These are phyloP conservation scores for Paramecium octaurelia DNA, from an alignment of 73 alveolate genomes.

Conservation along the genomic window DNA sequence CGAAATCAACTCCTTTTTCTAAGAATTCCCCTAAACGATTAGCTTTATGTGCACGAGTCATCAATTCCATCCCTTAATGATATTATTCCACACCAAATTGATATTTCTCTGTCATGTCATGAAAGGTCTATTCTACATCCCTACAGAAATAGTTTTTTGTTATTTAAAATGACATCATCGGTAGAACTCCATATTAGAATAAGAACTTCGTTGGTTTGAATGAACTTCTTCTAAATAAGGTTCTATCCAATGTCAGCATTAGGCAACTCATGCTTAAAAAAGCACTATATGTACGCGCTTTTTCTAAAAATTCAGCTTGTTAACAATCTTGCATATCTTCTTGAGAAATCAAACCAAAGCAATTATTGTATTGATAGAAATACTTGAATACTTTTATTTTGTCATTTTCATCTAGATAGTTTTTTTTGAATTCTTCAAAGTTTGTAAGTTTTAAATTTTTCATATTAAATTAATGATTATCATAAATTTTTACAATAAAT, in stretches of 20 bases:
- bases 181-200: background rate
- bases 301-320: background rate
- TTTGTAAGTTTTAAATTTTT: background rate
- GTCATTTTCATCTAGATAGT: background rate
- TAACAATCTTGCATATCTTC: background rate
- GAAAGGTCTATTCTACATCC: background rate
- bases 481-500: background rate
- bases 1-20: background rate
- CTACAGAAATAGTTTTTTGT: background rate
- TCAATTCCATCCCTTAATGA: background rate
- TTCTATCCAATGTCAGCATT: background rate
- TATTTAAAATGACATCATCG: background rate
- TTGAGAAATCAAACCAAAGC: background rate
- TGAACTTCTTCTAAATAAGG: background rate
- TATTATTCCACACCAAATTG: background rate
- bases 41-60: background rate
- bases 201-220: background rate
- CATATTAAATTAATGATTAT: background rate
- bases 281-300: background rate
- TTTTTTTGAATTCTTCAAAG: slow-evolving; percentile 11
- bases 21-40: background rate
- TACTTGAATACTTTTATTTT: background rate
- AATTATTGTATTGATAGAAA: background rate
- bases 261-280: background rate
- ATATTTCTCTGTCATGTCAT: background rate